Conservation (phyloP, 2,329 filamentous ascomycete genomes). For the Cercospora beticola region DNA sequence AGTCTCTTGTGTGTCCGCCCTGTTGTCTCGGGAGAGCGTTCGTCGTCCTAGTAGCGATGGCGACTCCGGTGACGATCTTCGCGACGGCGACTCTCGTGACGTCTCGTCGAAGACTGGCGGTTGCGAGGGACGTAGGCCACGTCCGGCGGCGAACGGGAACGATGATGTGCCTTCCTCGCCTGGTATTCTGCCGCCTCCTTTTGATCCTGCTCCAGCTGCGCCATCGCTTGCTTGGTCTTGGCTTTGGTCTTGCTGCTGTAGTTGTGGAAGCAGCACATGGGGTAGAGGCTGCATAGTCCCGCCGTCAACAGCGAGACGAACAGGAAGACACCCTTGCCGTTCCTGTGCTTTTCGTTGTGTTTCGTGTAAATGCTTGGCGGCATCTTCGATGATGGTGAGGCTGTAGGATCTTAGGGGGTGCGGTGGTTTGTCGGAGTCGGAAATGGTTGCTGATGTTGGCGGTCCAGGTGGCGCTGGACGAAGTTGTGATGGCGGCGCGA, state of each 20-base stretch:
- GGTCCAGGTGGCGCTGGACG: conserved; percentile 37
- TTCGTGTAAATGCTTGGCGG: conserved; percentile 31
- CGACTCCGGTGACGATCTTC: conserved; percentile 25
- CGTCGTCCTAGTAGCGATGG: conserved; percentile 24
- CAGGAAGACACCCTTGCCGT: conserved; percentile 38
- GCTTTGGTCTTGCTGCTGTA: conserved; percentile 36
- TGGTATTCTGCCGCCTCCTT: conserved; percentile 31
- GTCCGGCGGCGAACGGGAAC: conserved; percentile 32
- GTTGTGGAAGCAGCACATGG: conserved; percentile 39
- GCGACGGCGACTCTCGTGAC: conserved; percentile 20
- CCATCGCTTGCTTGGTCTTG: conserved; percentile 28
- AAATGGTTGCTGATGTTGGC: conserved; percentile 3
- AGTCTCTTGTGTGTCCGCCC: conserved; percentile 20
- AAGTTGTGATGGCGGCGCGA: conserved; percentile 38
- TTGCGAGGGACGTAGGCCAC: conserved; percentile 26
- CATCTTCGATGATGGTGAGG: conserved; percentile 15
- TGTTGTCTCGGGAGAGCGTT: conserved; percentile 28
- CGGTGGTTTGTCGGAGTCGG: background rate
- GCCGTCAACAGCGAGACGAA: conserved; percentile 33
- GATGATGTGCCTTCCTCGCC: conserved; percentile 28
- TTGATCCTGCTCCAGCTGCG: conserved; percentile 30
- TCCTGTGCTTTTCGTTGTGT: conserved; percentile 35
- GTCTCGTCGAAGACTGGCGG: conserved; percentile 27
- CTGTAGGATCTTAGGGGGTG: conserved; percentile 18
- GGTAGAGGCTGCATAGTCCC: conserved; percentile 39